These are phyloP conservation scores for Russula sp. DNA, from an alignment of 768 basidiomycete genomes.

Conservation along the genomic window DNA sequence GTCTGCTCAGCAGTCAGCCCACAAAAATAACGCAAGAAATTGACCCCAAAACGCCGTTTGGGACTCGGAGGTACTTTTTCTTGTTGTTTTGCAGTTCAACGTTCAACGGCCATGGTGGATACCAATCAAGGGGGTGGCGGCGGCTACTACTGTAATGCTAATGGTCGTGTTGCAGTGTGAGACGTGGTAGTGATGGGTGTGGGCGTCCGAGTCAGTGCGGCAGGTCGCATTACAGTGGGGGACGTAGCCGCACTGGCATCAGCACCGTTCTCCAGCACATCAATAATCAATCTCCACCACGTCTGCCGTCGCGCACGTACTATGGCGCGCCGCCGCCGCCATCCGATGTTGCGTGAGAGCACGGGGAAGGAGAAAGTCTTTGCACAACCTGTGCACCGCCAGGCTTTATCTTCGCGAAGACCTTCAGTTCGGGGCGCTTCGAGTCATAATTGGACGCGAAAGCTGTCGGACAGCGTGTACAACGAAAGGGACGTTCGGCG, in stretches of 20 bases:
- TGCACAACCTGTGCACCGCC: constrained; percentile 69
- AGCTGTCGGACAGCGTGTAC: constrained; percentile 63
- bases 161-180: no score
- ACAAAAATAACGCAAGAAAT: no score
- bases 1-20: no score
- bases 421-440: constrained; percentile 67
- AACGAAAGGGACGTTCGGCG: constrained; percentile 61
- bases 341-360: constrained; percentile 78
- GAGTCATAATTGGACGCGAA: constrained; percentile 79
- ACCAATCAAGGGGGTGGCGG: no score
- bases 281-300: constrained; percentile 53
- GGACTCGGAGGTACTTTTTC: no score
- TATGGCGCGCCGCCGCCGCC: constrained; percentile 48
- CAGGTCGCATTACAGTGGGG: no score
- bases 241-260: constrained; percentile 41
- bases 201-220: no score
- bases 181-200: no score
- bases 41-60: no score
- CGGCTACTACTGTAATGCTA: no score
- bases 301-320: constrained; percentile 53
- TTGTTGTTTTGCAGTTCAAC: no score
- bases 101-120: no score
- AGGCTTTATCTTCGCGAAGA: constrained; percentile 69
- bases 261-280: constrained; percentile 46
- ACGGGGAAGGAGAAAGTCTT: constrained; percentile 72